These are phyloP conservation scores for Trypanosoma grayi DNA, from an alignment of 208 protist species.

Conservation along the genomic window DNA sequence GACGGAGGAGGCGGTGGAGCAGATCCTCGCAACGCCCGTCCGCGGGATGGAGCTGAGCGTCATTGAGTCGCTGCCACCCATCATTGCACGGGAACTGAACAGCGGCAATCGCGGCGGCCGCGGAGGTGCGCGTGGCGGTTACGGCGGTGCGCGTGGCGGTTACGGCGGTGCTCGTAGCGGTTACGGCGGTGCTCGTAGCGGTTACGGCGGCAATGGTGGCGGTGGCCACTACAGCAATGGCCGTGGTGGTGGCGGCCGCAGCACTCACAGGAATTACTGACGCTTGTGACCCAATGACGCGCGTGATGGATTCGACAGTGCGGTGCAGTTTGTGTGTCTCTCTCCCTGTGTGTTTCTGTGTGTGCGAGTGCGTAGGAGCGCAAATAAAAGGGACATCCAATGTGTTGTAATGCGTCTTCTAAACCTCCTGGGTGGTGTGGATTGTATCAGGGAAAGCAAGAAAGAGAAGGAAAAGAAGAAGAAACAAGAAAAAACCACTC, in stretches of 20 bases:
- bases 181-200: conserved; percentile 16
- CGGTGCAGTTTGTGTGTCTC: no score
- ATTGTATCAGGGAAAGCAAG: no score
- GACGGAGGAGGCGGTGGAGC: conserved; percentile 60
- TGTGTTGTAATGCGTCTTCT: no score
- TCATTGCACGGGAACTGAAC: conserved; percentile 82
- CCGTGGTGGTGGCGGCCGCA: conserved; percentile 13
- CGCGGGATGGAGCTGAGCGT: conserved; percentile 62
- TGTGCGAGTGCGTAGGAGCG: no score
- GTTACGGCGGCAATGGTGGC: conserved; percentile 23
- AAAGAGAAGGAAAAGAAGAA: background rate
- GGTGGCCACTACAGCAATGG: conserved; percentile 21
- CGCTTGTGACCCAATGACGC: no score
- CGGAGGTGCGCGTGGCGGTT: conserved; percentile 36
- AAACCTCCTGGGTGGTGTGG: no score
- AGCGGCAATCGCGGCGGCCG: conserved; percentile 35
- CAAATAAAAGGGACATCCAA: no score
- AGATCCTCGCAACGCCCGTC: conserved; percentile 55
- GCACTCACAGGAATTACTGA: conserved; percentile 3
- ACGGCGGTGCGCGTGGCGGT: conserved; percentile 9
- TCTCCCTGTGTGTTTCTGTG: background rate
- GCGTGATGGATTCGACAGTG: no score
- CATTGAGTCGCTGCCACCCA: conserved; percentile 78
- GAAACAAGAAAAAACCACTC: conserved; percentile 4
- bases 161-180: conserved; percentile 27